A percentile compares a stretch with the other conserved stretches of the same genome.
Conservation (phyloP, 2,329 filamentous ascomycete species). For the Whalleya microplaca region DNA sequence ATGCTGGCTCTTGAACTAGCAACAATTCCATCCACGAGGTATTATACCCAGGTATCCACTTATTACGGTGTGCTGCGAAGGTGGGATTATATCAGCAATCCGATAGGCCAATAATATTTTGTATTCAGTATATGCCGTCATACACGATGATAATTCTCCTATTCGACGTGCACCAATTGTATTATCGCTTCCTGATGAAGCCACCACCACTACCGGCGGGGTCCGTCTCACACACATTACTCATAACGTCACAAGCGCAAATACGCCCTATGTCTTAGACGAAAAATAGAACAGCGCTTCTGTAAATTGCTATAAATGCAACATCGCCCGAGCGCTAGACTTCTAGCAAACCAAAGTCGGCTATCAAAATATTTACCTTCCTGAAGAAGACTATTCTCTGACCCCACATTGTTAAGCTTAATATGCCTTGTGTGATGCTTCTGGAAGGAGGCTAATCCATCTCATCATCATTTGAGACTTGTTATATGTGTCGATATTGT, state of each 20-base stretch:
- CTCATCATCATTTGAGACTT: too few species aligned
- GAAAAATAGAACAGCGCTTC: conserved; percentile 18
- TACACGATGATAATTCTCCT: conserved; percentile 1
- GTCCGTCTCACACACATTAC: conserved; percentile 6
- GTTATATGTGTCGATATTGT: too few species aligned
- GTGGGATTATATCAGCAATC: too few species aligned
- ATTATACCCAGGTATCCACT: too few species aligned
- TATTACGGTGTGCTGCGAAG: background rate
- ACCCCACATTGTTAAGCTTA: conserved; percentile 4
- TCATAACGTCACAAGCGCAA: conserved; percentile 8
- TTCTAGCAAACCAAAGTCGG: background rate
- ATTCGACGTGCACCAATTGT: background rate
- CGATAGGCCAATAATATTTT: too few species aligned
- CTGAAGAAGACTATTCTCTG: conserved; percentile 12
- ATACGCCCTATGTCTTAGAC: conserved; percentile 3
- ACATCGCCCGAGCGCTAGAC: conserved; percentile 15
- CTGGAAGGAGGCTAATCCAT: conserved; percentile 3
- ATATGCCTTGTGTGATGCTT: conserved; percentile 6
- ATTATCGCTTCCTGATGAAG: background rate
- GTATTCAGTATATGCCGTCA: background rate
- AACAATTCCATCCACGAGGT: too few species aligned
- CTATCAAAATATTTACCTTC: conserved; percentile 17
- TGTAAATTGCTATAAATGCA: conserved; percentile 12
- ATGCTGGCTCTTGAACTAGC: too few species aligned
- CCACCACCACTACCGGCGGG: background rate